These are phyloP conservation scores for Phalaenopsis hybrid DNA, from an alignment of 116 monocot species.

Conservation along the genomic window DNA sequence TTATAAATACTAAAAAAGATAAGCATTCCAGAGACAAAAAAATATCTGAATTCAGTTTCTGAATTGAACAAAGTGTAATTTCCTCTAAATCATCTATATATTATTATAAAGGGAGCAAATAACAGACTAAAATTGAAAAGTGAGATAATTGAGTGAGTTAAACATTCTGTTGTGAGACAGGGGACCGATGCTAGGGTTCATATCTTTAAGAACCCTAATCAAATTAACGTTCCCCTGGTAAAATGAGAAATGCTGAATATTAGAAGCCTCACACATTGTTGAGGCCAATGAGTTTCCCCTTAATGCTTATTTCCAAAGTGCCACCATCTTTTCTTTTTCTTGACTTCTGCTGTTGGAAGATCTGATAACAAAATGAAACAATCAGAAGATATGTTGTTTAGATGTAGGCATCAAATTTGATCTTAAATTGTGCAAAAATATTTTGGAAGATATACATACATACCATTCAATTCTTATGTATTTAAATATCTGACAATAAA, in stretches of 20 bases:
- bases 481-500: no score
- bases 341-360: constrained; percentile 26
- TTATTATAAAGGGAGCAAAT: neutral
- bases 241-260: constrained; percentile 4
- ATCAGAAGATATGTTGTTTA: no score
- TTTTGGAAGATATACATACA: neutral
- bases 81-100: neutral
- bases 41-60: no score
- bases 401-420: neutral
- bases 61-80: no score
- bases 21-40: no score
- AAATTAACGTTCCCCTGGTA: neutral
- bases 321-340: constrained; percentile 62
- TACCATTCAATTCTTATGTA: no score
- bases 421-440: neutral
- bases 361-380: constrained; percentile 18
- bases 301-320: constrained; percentile 31
- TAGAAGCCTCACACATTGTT: neutral
- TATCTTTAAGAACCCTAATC: neutral
- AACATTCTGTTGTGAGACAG: neutral
- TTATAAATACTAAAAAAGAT: no score
- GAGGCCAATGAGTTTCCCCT: neutral
- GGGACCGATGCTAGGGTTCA: neutral
- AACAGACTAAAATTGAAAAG: neutral
- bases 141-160: neutral